Evolutionary conservation across 208 protist genomes (phyloP), one percentile per base, ranked within the genome.

Genomic region (Endotrypanum monterogeii): DNA sequence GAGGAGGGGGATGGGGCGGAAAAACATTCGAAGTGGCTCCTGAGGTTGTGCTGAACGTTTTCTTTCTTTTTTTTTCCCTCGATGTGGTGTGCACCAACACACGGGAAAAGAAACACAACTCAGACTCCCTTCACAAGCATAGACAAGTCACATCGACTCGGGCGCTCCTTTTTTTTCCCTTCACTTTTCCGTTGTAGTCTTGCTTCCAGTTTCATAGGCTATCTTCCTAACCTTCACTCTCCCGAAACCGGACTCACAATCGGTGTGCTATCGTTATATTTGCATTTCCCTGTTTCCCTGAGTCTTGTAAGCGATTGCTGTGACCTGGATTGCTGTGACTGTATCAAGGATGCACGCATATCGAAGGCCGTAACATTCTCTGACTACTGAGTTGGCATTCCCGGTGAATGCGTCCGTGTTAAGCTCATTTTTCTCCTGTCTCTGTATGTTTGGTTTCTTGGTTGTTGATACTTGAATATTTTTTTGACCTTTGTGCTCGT

Each of bases 261-360:
- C 6, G 8, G 30, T 44, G 58, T 12, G 44, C 35, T 25, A 28
- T 37, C 32, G 25, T 28, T 60, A 60, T 78, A 23, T 51, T 58
- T 69, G 57, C 60, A 35, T 67, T 55, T 67, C 39, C 55, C 60
- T 41, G 55, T 78, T 41, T 68, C 57, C 50, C 55, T 52, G 16
- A 28, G 51, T 48, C 39, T 72, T n/a, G 50, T 71, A 37, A 44
- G 14, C 55, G 55, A 60, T 7, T 35, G 55, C 25, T 28, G 30
- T 60, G 55, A 35, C n/a, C 28, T 18, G 55, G n/a, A 30, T 35
- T 25, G 28, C 35, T 9, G 11, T 9, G 9, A 12, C 55, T 28
- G 55, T 30, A 28, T 60, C 55, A 58, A 16, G 35, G 9, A 28
- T 9, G 11, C 55, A 60, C 55, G 8, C 55, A 25, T 28, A 32